Evolutionary conservation across 257 asterid species (phyloP).

Genomic region (Nicotiana sylvestris): DNA sequence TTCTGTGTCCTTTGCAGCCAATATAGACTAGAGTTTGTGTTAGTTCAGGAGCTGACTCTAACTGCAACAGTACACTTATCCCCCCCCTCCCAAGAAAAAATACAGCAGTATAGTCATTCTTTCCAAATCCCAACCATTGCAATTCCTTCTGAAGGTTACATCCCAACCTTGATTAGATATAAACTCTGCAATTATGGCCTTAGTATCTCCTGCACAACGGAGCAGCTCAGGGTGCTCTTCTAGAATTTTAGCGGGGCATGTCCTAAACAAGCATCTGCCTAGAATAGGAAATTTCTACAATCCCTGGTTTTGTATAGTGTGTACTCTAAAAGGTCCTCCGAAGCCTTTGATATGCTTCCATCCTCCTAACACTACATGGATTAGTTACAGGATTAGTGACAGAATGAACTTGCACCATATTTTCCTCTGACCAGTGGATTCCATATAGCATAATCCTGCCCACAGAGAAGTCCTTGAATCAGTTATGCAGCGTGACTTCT

Average conservation of each 20-base stretch:
- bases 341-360: neutral
- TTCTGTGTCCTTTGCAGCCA: neutral
- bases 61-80: neutral
- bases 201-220: neutral
- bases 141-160: neutral
- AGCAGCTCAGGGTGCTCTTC: neutral
- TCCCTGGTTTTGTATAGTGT: neutral
- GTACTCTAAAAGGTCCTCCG: neutral
- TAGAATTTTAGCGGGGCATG: neutral
- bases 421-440: neutral
- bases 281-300: neutral
- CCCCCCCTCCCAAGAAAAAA: neutral
- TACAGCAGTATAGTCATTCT: neutral
- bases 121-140: neutral
- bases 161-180: neutral
- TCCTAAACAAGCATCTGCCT: neutral
- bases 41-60: neutral
- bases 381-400: neutral
- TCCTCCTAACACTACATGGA: neutral
- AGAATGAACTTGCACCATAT: neutral
- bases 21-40: neutral
- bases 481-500: neutral
- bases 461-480: neutral
- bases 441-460: neutral
- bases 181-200: neutral